A percentile compares a stretch with the other conserved stretches of the same genome.
These are phyloP conservation scores for Musa acuminata DNA, from an alignment of 176 grass and related monocot species.

Conservation along the genomic window DNA sequence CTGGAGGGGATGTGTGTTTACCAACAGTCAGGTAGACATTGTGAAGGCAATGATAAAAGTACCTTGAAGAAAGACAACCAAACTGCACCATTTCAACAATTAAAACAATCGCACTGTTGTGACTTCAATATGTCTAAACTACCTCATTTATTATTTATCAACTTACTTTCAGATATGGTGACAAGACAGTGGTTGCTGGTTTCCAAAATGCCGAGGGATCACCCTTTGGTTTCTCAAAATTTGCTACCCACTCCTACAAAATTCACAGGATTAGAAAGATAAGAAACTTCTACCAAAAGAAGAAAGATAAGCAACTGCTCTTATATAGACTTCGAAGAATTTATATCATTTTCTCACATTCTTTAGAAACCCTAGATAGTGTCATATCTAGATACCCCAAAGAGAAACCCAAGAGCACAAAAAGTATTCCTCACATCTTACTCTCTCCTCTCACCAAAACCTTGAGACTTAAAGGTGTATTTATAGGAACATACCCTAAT, in stretches of 20 bases:
- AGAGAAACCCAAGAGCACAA: no score
- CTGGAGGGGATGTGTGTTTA: conserved; percentile 76
- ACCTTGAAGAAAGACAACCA: conserved; percentile 79
- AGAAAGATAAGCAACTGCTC: not conserved
- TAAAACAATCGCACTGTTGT: not conserved
- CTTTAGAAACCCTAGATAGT: no score
- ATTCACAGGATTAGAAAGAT: conserved; percentile 5
- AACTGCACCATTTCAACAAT: conserved; percentile 38
- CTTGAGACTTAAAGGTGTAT: no score
- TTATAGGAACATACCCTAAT: no score
- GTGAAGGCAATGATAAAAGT: conserved; percentile 81
- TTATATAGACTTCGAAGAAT: no score
- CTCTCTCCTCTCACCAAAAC: no score
- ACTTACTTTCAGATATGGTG: conserved; percentile 72
- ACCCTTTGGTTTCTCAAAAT: conserved; percentile 93
- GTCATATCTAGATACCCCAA: no score
- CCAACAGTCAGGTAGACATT: conserved; percentile 42
- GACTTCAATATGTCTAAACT: conserved; percentile 4
- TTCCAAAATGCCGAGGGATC: conserved; percentile 76
- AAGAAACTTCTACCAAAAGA: not conserved
- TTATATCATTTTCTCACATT: no score
- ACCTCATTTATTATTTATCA: not conserved
- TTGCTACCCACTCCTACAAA: conserved; percentile 69
- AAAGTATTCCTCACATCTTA: no score
- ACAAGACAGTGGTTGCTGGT: conserved; percentile 75